These are phyloP conservation scores for Claviceps maximensis DNA, from an alignment of 2,329 filamentous ascomycete species.

Conservation along the genomic window DNA sequence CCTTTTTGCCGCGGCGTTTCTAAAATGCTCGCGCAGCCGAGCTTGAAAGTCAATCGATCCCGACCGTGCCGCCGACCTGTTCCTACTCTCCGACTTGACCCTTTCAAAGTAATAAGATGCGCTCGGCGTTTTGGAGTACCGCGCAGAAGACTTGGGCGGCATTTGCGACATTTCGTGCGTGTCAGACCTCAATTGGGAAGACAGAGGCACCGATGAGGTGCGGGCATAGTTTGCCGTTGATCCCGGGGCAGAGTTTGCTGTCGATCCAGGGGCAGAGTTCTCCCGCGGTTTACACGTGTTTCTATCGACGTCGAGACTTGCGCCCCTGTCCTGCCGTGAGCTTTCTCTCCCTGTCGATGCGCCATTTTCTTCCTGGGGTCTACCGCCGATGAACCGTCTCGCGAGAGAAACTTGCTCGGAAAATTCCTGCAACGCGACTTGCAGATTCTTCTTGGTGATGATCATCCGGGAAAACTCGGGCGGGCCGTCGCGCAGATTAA, in stretches of 20 bases:
- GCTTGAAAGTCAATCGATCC: conserved; percentile 12
- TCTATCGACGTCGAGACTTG: conserved; percentile 4
- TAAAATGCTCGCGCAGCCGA: conserved; percentile 16
- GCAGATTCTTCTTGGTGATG: conserved; percentile 23
- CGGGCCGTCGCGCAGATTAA: conserved; percentile 16
- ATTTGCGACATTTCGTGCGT: conserved; percentile 10
- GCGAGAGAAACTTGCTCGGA: conserved; percentile 17
- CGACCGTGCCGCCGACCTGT: conserved; percentile 4
- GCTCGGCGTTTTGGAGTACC: conserved; percentile 6
- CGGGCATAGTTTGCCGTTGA: background rate
- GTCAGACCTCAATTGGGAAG: conserved; percentile 9
- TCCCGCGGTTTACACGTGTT: background rate
- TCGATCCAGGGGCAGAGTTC: background rate
- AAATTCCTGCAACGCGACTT: conserved; percentile 21
- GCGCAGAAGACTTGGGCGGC: conserved; percentile 8
- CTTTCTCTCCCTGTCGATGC: background rate
- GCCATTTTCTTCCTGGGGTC: background rate
- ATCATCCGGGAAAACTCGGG: conserved; percentile 19
- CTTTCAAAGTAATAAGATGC: conserved; percentile 13
- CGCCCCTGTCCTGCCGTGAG: background rate
- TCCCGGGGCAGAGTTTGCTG: background rate
- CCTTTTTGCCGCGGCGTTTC: conserved; percentile 10
- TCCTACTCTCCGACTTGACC: conserved; percentile 7
- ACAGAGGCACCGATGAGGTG: conserved; percentile 6
- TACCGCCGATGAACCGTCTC: conserved; percentile 1